Base-by-base conservation (phyloP, 768 basidiomycete genomes). In the Boletus pseudopeckii region DNA sequence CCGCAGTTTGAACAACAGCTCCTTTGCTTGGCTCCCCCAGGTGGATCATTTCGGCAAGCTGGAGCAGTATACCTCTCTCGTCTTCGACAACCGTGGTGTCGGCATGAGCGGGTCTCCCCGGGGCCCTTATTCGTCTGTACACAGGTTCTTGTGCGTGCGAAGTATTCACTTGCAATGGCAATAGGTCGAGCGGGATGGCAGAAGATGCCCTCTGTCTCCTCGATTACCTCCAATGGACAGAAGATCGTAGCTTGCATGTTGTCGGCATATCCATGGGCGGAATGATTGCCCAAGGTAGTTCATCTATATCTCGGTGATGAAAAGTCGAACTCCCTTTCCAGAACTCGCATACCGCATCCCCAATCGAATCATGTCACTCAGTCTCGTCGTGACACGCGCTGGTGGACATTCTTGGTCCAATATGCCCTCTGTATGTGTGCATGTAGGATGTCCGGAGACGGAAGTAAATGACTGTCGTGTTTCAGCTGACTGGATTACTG, bases 21-120 rank as follows among this genome's bases (percentile, higher is more conserved):
- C 77, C 5, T 88, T 84, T 61, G 75, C 76, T 1, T 90, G 87
- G 90, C 63, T 66, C 0, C 62, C 72, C 1, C 88, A 92, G 65
- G 85, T 92, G 3, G 67, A 77, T 5, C 74, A 86, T 63, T 90
- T 92, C 59, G 75, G 77, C 8, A 69, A 64, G n/a, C 67, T 77
- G 15, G 70, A 74, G 13, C 72, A 81, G 32, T 86, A 85, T 62
- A 77, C 82, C 1, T 72, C 81, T 13, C 74, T 92, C 2, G 87
- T 90, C 5, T 91, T 92, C 64, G 91, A 92, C 69, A 92, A 93
- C 66, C 79, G 91, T 34, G 91, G 91, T 1, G 88, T 88, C 7
- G 91, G 91, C 7, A 80, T 89, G 66, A 88, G 85, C 30, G 80
- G 77, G 5, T 75, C 81, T 39, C 90, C 90, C 0, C 69, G 74